These are phyloP conservation scores for Tilletia indica DNA, from an alignment of 1,284 basidiomycete species.

Conservation along the genomic window DNA sequence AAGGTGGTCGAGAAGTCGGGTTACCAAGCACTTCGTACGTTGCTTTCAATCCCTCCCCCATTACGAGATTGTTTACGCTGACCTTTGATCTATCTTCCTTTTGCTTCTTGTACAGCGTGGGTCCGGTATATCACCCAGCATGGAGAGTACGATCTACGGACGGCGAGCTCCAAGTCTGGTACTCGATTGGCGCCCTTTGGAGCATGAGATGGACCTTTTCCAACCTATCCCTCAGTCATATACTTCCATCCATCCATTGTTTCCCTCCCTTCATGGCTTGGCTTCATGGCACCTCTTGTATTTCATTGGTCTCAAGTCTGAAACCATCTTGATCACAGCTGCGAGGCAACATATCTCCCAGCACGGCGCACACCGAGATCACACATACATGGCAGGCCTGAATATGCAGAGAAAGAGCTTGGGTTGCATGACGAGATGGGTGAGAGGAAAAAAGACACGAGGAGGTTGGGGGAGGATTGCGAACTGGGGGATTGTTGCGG, in stretches of 20 bases:
- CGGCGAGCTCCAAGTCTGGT: conserved; percentile 48
- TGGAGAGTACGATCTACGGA: conserved; percentile 78
- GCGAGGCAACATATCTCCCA: no score
- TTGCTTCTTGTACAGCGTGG: conserved; percentile 29
- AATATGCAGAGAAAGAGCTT: no score
- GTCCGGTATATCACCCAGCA: conserved; percentile 83
- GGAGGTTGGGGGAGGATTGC: no score
- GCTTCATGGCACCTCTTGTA: no score
- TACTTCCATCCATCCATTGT: neutral
- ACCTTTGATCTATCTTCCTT: neutral
- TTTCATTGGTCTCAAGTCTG: no score
- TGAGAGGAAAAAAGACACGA: no score
- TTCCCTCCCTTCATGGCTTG: no score
- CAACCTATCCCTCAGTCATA: neutral
- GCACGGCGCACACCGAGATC: no score
- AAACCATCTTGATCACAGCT: no score
- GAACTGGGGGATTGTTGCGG: no score
- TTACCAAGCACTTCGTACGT: conserved; percentile 70
- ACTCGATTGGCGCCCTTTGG: conserved; percentile 2
- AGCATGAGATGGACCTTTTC: neutral
- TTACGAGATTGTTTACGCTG: neutral
- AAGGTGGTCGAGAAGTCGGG: conserved; percentile 99
- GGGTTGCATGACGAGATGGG: no score
- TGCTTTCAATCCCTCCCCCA: neutral
- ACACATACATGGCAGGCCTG: no score